A percentile compares a stretch with the other conserved stretches of the same genome.
Conservation (phyloP, 192 early-diverging fungal genomes). For the Phlyctochytrium arcticum region DNA sequence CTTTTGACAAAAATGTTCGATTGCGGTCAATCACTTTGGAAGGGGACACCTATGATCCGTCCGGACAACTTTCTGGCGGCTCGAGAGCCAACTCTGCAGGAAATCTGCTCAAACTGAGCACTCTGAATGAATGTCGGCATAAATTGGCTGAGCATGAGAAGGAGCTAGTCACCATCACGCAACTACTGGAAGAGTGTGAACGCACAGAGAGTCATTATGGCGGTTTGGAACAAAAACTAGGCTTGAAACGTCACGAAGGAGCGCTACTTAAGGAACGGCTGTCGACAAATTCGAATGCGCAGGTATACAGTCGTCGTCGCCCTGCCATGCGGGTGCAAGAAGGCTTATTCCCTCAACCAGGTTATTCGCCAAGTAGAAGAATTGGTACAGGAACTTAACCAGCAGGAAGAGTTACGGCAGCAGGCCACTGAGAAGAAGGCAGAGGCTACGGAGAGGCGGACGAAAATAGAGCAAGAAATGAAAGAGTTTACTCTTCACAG, state of each 20-base stretch:
- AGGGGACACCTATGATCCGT: conserved; percentile 96
- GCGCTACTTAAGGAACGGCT: conserved; percentile 72
- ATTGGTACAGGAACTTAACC: conserved; percentile 52
- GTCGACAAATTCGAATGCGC: conserved; percentile 67
- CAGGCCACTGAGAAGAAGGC: conserved; percentile 42
- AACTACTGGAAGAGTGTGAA: conserved; percentile 54
- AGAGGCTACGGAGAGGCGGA: conserved; percentile 47
- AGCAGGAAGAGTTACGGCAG: conserved; percentile 39
- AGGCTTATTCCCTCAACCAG: conserved; percentile 13
- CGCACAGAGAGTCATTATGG: conserved; percentile 51
- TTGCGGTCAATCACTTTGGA: conserved; percentile 92
- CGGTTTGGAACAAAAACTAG: conserved; percentile 51
- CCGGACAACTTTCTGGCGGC: conserved; percentile 90
- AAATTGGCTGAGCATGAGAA: conserved; percentile 21
- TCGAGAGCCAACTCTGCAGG: conserved; percentile 70
- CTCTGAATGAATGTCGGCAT: conserved; percentile 62
- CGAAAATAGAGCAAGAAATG: conserved; percentile 77
- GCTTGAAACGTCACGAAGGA: conserved; percentile 74
- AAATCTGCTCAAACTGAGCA: conserved; percentile 70
- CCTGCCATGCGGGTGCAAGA: neutral
- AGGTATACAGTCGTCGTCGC: conserved; percentile 37
- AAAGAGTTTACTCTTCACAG: conserved; percentile 82
- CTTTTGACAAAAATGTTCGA: conserved; percentile 81
- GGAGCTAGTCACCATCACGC: conserved; percentile 45
- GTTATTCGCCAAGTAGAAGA: conserved; percentile 52